Percentiles rank a stretch among this genome's conserved stretches.
phyloP scores from a whole-genome alignment of 371 early-diverging fungal genomes.

The Mucor plumbeus region DNA sequence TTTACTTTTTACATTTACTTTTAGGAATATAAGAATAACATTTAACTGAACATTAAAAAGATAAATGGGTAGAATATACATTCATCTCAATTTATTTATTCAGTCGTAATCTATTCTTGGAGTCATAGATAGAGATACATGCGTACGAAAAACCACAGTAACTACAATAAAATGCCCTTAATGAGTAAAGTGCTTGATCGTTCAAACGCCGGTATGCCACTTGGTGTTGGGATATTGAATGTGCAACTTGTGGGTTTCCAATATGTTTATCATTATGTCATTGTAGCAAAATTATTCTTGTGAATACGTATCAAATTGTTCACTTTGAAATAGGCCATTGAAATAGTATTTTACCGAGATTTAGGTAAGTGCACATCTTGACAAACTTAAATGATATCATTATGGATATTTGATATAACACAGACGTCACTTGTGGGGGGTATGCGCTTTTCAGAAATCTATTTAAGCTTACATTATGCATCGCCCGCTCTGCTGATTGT shows the following conservation, averaged over 20 bases:
- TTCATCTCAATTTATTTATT: constrained; percentile 13
- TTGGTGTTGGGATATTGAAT: neutral
- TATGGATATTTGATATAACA: no score
- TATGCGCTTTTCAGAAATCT: no score
- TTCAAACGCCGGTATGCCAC: neutral
- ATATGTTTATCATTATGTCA: neutral
- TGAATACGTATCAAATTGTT: no score
- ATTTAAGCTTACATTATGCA: neutral
- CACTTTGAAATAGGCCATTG: no score
- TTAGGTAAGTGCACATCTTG: no score
- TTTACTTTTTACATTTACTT: neutral
- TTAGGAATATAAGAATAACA: neutral
- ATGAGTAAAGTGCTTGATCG: neutral
- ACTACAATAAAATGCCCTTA: constrained; percentile 29
- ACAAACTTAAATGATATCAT: no score
- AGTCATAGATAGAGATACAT: constrained; percentile 23
- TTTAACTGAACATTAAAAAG: constrained; percentile 9
- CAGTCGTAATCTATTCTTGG: constrained; percentile 12
- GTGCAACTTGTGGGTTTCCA: constrained; percentile 11
- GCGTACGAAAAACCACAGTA: constrained; percentile 12
- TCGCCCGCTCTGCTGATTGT: constrained; percentile 1
- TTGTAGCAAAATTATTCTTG: no score
- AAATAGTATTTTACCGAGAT: no score
- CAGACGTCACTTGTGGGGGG: no score
- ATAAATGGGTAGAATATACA: constrained; percentile 8